phyloP scores from a whole-genome alignment of 139 green algal genomes.

The Astrephomene gubernaculifera region DNA sequence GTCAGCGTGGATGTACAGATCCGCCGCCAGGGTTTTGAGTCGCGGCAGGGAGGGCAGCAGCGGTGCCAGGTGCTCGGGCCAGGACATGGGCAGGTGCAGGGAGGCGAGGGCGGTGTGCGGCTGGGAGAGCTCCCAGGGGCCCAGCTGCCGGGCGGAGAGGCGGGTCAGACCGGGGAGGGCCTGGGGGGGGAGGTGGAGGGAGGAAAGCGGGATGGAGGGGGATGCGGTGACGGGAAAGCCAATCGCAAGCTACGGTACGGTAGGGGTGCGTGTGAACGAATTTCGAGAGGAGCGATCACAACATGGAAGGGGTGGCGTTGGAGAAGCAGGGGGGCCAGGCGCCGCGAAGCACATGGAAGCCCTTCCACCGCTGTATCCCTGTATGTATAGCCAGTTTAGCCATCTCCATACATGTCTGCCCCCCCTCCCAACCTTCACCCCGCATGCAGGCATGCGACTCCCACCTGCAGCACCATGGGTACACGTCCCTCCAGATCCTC shows the following conservation, averaged over 20 bases:
- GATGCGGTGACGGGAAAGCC: not conserved
- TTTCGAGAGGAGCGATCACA: not conserved
- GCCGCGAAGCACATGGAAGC: no score
- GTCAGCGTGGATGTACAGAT: conserved; percentile 13
- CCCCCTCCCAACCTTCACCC: not conserved
- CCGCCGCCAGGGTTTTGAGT: not conserved
- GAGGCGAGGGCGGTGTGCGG: conserved; percentile 1
- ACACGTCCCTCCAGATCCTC: not conserved
- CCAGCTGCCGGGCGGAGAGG: conserved; percentile 20
- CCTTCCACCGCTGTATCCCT: no score
- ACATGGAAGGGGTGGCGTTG: not conserved
- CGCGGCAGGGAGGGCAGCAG: conserved; percentile 22
- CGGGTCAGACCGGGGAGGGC: conserved; percentile 6
- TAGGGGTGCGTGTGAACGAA: not conserved
- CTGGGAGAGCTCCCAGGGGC: not conserved
- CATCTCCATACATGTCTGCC: not conserved
- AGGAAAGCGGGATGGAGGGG: not conserved
- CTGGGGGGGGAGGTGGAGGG: not conserved
- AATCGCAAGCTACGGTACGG: not conserved
- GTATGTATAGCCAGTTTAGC: no score
- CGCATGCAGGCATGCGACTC: no score
- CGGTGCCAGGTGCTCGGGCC: not conserved
- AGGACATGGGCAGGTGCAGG: conserved; percentile 27
- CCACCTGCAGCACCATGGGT: conserved; percentile 27
- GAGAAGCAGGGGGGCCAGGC: no score